Evolutionary conservation across 2,329 filamentous ascomycete species (phyloP), one percentile per base, ranked within the genome.

Genomic region (Colletotrichum simmondsii): DNA sequence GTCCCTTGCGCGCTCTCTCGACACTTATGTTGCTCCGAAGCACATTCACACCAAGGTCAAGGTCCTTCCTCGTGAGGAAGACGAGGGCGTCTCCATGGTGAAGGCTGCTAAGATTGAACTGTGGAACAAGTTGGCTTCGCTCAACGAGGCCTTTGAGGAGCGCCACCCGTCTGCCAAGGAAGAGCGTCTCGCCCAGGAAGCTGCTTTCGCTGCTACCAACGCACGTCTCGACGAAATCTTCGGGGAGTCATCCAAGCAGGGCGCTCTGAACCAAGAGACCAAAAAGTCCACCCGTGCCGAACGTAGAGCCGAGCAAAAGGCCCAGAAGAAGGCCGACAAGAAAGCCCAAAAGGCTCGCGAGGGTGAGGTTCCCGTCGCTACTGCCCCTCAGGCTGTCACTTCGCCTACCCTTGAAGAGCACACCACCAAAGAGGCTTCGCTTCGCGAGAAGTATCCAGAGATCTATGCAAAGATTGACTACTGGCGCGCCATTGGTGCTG

Each of bases 301-400:
- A 3, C 70, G 70, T 12, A 62, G 70, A 59, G 54, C 70, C 16
- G 59, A 72, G 6, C 63, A 69, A 54, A 69, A 72, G 53, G 70
- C 59, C 3, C 58, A 72, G 42, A 72, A 69, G 42, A 63, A 72
- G 53, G 70, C 65, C 28, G 53, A 72, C 26, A 72, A 69, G 37
- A 70, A 70, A 22, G 53, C 61, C 3, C 67, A 65, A 14, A 65
- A 65, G 59, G 59, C 59, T 14, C 19, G 58, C 42, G 59, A 64
- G 12, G 59, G 59, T 19, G 65, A 69, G 32, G 24, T 24, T 16
- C 24, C 56, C 14, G 22, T 46, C 53, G 19, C 61, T 24, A 22
- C 30, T 30, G n/a, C 61, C 24, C 28, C 28, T 24, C 24, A 10
- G 30, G 35, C 19, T 14, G 28, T 30, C 35, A 49, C 63, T 6